These are phyloP conservation scores for Ganoderma sinense DNA, from an alignment of 1,284 basidiomycete species.

Conservation along the genomic window DNA sequence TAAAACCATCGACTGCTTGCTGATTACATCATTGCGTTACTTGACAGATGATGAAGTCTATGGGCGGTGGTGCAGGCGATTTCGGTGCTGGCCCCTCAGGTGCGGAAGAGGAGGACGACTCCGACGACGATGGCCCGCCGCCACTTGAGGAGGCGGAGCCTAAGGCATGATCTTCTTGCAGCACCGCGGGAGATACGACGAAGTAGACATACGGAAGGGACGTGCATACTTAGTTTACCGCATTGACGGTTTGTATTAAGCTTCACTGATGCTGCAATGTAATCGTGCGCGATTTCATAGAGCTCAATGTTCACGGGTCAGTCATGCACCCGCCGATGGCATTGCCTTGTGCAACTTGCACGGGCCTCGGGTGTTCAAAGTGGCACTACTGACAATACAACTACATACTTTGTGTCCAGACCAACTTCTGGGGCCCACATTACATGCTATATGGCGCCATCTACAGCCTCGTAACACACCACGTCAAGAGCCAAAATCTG, in stretches of 20 bases:
- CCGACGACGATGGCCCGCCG: slow-evolving; percentile 75
- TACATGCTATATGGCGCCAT: not conserved
- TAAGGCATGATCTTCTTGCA: slow-evolving; percentile 31
- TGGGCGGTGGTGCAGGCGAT: slow-evolving; percentile 54
- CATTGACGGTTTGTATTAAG: slow-evolving; percentile 28
- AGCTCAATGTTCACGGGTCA: not conserved
- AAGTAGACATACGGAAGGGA: slow-evolving; percentile 5
- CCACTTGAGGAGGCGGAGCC: slow-evolving; percentile 73
- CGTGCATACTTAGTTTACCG: slow-evolving; percentile 31
- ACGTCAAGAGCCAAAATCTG: slow-evolving; percentile 21
- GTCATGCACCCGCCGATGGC: not conserved
- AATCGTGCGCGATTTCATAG: slow-evolving; percentile 19
- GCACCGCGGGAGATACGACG: not conserved
- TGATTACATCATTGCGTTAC: slow-evolving; percentile 13
- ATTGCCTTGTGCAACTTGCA: not conserved
- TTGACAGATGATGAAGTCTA: slow-evolving; percentile 70
- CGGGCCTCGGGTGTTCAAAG: slow-evolving; percentile 2
- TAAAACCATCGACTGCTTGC: slow-evolving; percentile 4
- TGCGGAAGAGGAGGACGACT: slow-evolving; percentile 54
- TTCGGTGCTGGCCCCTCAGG: slow-evolving; percentile 43
- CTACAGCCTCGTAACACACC: slow-evolving; percentile 25
- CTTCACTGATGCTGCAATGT: slow-evolving; percentile 28
- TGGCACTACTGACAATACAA: not conserved
- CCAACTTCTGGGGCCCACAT: too few species aligned
- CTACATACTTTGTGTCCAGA: not conserved